Percentiles rank a stretch among this genome's conserved stretches.
Evolutionary conservation across 1,139 yeast genomes (phyloP).

Genomic region (Nematodospora anomalae): DNA sequence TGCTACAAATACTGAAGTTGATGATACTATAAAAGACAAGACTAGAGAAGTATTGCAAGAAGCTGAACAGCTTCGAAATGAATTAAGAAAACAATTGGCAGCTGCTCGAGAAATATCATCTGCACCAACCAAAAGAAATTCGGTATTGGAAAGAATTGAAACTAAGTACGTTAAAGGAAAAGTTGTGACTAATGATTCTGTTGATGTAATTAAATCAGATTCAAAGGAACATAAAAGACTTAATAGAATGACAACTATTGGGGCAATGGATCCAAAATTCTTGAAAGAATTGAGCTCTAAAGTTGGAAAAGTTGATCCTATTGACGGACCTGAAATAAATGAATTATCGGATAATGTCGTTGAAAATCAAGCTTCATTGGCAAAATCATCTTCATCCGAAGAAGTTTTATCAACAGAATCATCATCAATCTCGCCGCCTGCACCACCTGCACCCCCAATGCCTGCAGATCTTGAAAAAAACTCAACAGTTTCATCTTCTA

Average conservation of each 20-base stretch:
- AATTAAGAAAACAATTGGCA: conserved; percentile 38
- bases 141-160: conserved; percentile 37
- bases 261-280: conserved; percentile 53
- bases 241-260: conserved; percentile 36
- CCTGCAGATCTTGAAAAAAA: conserved; percentile 22
- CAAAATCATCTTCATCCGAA: neutral
- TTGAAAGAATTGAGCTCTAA: conserved; percentile 57
- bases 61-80: conserved; percentile 45
- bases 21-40: conserved; percentile 37
- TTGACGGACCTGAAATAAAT: conserved; percentile 19
- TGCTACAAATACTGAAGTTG: conserved; percentile 24
- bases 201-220: conserved; percentile 10
- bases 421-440: conserved; percentile 28
- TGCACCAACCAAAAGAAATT: conserved; percentile 12
- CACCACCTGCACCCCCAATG: conserved; percentile 14
- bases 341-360: neutral
- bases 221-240: conserved; percentile 22
- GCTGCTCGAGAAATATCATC: conserved; percentile 18
- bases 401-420: neutral
- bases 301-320: conserved; percentile 41
- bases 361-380: neutral
- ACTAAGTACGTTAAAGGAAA: conserved; percentile 54
- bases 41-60: conserved; percentile 47
- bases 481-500: conserved; percentile 12
- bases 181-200: conserved; percentile 16